Evolutionary conservation across 495 filamentous ascomycete species (phyloP).

Genomic region (Penicillium simplicissimum): DNA sequence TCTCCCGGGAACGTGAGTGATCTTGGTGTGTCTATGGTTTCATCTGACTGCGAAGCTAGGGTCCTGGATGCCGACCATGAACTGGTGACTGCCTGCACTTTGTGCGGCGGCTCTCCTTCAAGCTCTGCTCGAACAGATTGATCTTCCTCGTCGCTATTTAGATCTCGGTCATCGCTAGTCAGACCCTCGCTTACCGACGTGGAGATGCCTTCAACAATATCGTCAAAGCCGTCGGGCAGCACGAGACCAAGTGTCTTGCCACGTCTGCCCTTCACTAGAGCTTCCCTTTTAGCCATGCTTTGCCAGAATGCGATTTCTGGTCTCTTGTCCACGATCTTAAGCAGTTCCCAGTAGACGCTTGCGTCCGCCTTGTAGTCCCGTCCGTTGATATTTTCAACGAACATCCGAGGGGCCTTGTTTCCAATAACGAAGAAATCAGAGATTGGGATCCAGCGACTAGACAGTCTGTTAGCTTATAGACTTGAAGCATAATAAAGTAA

Average conservation of each 20-base stretch:
- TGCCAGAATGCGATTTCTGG: conserved; percentile 17
- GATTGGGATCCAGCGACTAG: conserved; percentile 1
- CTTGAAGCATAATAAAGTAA: neutral
- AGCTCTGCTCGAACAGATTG: neutral
- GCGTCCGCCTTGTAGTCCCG: neutral
- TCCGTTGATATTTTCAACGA: neutral
- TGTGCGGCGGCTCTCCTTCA: neutral
- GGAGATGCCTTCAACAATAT: neutral
- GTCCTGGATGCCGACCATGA: neutral
- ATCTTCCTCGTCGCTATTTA: neutral
- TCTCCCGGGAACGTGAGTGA: neutral
- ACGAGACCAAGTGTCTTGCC: conserved; percentile 6
- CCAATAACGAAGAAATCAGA: conserved; percentile 14
- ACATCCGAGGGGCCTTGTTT: neutral
- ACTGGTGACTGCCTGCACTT: neutral
- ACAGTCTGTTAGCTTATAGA: neutral
- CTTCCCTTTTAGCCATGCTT: conserved; percentile 18
- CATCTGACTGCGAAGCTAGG: neutral
- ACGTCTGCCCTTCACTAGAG: conserved; percentile 16
- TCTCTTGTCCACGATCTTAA: conserved; percentile 1
- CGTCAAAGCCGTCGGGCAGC: conserved; percentile 12
- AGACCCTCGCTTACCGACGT: neutral
- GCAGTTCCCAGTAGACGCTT: conserved; percentile 10
- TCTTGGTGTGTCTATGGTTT: neutral
- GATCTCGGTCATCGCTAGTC: neutral